These are phyloP conservation scores for Hypoxylon sp. DNA, from an alignment of 2,329 filamentous ascomycete species.

Conservation along the genomic window DNA sequence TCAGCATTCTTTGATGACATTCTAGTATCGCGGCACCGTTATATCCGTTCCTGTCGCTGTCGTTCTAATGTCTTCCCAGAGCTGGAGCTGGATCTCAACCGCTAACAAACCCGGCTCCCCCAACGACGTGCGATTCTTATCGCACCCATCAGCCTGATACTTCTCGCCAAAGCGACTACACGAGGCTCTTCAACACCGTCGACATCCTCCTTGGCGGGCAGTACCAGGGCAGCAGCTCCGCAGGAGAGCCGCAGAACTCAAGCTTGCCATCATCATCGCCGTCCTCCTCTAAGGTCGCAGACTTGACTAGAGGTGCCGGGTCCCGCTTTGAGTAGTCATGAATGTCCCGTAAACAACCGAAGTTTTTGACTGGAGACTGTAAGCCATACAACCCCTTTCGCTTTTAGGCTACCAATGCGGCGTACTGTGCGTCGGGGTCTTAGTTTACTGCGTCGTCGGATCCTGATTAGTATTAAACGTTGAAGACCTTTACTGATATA, in stretches of 20 bases:
- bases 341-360: background rate
- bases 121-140: background rate
- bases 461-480: no score
- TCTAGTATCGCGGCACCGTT: background rate
- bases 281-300: background rate
- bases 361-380: background rate
- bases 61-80: conserved; percentile 1
- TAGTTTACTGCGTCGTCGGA: no score
- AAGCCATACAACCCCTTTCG: background rate
- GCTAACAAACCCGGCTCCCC: background rate
- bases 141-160: background rate
- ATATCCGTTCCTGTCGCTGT: background rate
- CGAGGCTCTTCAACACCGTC: background rate
- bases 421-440: no score
- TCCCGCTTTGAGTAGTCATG: background rate
- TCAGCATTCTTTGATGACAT: background rate
- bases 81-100: background rate
- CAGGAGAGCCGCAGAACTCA: background rate
- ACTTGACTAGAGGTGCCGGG: background rate
- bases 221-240: background rate
- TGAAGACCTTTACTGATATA: no score
- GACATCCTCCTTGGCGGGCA: background rate
- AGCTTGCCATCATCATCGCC: background rate
- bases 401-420: no score
- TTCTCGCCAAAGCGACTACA: background rate